Conservation (phyloP, 1,284 basidiomycete genomes). For the Neonothopanus nambi region DNA sequence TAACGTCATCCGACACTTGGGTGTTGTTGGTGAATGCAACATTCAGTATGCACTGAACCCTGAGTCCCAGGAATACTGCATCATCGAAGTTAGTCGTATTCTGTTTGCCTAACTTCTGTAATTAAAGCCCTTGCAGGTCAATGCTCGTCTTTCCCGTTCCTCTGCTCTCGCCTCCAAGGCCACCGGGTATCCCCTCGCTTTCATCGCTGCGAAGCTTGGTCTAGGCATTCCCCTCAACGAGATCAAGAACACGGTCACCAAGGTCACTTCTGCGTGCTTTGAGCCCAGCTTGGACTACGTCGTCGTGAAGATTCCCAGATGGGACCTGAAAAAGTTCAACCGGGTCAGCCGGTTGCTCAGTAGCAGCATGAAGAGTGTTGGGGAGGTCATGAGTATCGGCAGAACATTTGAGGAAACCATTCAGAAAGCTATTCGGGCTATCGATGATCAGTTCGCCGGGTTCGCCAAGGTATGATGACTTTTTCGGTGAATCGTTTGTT, state of each 20-base stretch:
- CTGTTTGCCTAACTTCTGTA: conserved; percentile 1
- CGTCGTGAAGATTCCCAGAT: conserved; percentile 98
- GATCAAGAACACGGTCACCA: conserved; percentile 97
- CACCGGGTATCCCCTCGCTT: conserved; percentile 97
- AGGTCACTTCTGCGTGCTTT: conserved; percentile 96
- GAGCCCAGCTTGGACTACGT: conserved; percentile 97
- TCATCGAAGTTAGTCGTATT: conserved; percentile 76
- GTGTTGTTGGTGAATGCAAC: conserved; percentile 98
- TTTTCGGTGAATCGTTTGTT: neutral
- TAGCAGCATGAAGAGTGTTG: conserved; percentile 98
- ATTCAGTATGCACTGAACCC: conserved; percentile 99
- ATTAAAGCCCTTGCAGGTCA: conserved; percentile 59
- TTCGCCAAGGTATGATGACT: conserved; percentile 74
- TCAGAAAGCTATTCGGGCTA: conserved; percentile 96
- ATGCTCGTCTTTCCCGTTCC: conserved; percentile 97
- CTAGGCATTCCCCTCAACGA: conserved; percentile 96
- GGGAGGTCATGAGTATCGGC: conserved; percentile 99
- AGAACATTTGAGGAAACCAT: conserved; percentile 98
- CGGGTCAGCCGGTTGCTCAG: conserved; percentile 87
- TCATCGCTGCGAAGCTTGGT: conserved; percentile 97
- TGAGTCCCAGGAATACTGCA: conserved; percentile 93
- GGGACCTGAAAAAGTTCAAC: conserved; percentile 98
- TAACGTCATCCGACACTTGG: conserved; percentile 96
- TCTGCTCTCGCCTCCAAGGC: conserved; percentile 98
- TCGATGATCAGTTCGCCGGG: conserved; percentile 93